Conservation (phyloP, 1,139 yeast genomes). For the Candida pseudoviswanathii region DNA sequence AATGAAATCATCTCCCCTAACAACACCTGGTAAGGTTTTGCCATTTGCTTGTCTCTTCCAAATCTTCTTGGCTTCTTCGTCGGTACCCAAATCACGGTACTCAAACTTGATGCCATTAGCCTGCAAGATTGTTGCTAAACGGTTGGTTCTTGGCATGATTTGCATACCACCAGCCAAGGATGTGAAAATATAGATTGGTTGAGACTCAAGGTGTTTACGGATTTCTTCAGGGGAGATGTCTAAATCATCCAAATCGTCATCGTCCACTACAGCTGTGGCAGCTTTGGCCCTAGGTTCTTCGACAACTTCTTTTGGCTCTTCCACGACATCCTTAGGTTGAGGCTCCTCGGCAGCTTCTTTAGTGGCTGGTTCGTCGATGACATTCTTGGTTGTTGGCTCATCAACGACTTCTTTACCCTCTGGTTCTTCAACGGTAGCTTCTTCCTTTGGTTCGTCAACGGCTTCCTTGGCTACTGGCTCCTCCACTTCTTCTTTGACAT, state of each 20-base stretch:
- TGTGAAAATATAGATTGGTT: conserved; percentile 77
- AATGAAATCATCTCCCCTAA: conserved; percentile 86
- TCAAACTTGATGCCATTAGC: conserved; percentile 73
- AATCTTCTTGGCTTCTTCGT: conserved; percentile 78
- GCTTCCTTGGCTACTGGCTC: conserved; percentile 13
- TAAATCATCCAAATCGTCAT: conserved; percentile 33
- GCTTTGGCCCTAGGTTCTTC: too few species aligned
- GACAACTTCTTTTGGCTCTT: too few species aligned
- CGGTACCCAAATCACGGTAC: conserved; percentile 83
- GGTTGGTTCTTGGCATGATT: conserved; percentile 77
- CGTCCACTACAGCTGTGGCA: conserved; percentile 11
- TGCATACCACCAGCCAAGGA: conserved; percentile 92
- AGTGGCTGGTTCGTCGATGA: too few species aligned
- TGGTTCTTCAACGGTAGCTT: conserved; percentile 13
- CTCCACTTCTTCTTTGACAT: conserved; percentile 14
- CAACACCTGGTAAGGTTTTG: conserved; percentile 83
- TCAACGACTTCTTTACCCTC: too few species aligned
- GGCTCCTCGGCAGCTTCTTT: too few species aligned
- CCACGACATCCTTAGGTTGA: too few species aligned
- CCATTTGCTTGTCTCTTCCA: conserved; percentile 85
- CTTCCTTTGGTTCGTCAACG: conserved; percentile 4
- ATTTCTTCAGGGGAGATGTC: conserved; percentile 49
- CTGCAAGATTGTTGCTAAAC: conserved; percentile 71
- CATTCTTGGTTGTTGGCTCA: too few species aligned
- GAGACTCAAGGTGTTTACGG: conserved; percentile 46